Evolutionary conservation across 306 rosid species (phyloP).

Genomic region (Arachis stenosperma): DNA sequence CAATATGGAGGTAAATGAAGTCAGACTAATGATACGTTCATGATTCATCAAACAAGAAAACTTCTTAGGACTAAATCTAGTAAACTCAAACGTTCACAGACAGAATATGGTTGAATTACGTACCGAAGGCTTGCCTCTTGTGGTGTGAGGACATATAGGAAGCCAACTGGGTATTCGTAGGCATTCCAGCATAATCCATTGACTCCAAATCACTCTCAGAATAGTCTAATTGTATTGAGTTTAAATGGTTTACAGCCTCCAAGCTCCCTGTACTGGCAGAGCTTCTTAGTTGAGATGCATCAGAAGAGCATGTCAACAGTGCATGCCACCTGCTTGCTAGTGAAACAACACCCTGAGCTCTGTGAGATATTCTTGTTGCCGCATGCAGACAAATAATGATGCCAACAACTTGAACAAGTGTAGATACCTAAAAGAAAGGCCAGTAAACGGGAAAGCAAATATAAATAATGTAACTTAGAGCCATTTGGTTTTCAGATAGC

Average conservation of each 20-base stretch:
- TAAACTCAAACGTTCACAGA: slow-evolving; percentile 24
- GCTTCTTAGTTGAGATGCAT: slow-evolving; percentile 53
- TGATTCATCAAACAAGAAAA: slow-evolving; percentile 14
- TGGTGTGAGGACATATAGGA: slow-evolving; percentile 73
- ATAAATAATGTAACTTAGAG: not conserved
- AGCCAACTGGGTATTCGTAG: slow-evolving; percentile 57
- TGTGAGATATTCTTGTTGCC: slow-evolving; percentile 81
- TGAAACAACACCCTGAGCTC: slow-evolving; percentile 77
- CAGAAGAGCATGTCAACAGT: slow-evolving; percentile 59
- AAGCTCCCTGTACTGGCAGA: slow-evolving; percentile 46
- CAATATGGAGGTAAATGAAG: not conserved
- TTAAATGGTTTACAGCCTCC: slow-evolving; percentile 52
- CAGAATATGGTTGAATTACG: slow-evolving; percentile 28
- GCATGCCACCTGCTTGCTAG: slow-evolving; percentile 90
- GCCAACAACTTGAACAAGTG: slow-evolving; percentile 84
- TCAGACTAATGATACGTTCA: not conserved
- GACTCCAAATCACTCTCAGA: slow-evolving; percentile 86
- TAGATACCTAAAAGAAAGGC: slow-evolving; percentile 60
- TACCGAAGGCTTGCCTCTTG: slow-evolving; percentile 88
- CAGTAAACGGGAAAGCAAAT: slow-evolving; percentile 5
- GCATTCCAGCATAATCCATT: slow-evolving; percentile 49
- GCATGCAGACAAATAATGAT: slow-evolving; percentile 75
- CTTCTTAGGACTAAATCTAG: slow-evolving; percentile 7
- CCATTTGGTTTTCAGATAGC: not conserved
- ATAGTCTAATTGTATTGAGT: slow-evolving; percentile 48